These are phyloP conservation scores for Strigomonas oncopelti DNA, from an alignment of 208 protist species.

Conservation along the genomic window DNA sequence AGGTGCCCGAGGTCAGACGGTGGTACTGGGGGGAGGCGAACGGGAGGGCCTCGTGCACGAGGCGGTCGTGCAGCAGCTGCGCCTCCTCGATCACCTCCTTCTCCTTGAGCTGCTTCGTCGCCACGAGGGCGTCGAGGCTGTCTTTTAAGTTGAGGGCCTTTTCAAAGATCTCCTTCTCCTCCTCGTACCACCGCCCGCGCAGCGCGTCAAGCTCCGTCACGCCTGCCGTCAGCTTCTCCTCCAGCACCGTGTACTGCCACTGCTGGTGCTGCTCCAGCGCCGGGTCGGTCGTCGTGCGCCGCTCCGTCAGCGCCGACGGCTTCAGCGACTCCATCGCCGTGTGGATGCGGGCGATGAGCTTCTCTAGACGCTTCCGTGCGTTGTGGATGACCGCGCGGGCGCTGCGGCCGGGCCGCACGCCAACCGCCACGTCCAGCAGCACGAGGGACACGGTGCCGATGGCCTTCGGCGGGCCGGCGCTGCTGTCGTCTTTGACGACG, in stretches of 20 bases:
- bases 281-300: constrained; percentile 12
- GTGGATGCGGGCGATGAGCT: constrained; percentile 59
- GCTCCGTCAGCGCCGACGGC: constrained; percentile 9
- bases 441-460: constrained; percentile 58
- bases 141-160: constrained; percentile 35
- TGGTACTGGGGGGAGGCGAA: constrained; percentile 84
- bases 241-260: constrained; percentile 56
- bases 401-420: constrained; percentile 61
- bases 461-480: constrained; percentile 26
- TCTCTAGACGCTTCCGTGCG: constrained; percentile 39
- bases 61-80: constrained; percentile 58
- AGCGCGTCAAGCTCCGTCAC: constrained; percentile 39
- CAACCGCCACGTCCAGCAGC: constrained; percentile 75
- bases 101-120: constrained; percentile 68
- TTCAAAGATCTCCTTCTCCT: constrained; percentile 55
- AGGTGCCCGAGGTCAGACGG: constrained; percentile 77
- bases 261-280: constrained; percentile 34
- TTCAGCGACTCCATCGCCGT: constrained; percentile 43
- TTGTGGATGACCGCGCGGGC: constrained; percentile 78
- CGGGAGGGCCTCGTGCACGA: constrained; percentile 66
- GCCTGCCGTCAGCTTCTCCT: constrained; percentile 47
- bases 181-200: constrained; percentile 46
- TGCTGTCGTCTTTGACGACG: constrained; percentile 49
- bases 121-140: constrained; percentile 43
- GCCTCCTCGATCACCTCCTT: constrained; percentile 61